Percentiles rank a stretch among this genome's conserved stretches.
These are phyloP conservation scores for Zoysia matrella DNA, from an alignment of 202 grass and related monocot genomes.

Conservation along the genomic window DNA sequence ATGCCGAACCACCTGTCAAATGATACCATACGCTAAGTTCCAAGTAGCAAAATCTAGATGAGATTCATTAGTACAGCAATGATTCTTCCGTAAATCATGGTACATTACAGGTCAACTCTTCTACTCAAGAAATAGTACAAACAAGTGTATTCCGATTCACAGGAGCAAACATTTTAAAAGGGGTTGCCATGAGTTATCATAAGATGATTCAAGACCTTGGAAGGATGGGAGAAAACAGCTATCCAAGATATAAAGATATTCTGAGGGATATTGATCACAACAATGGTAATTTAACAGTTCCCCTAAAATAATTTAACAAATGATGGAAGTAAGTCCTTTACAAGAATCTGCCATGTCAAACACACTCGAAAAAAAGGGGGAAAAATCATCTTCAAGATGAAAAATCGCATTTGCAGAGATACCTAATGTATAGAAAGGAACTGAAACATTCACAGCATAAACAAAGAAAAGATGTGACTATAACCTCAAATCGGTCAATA, in stretches of 20 bases:
- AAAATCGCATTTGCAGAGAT: constrained; percentile 1
- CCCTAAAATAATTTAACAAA: neutral
- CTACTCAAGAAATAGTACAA: neutral
- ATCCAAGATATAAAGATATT: constrained; percentile 16
- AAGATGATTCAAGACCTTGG: neutral
- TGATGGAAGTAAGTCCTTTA: neutral
- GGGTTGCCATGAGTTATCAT: neutral
- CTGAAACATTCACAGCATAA: constrained; percentile 40
- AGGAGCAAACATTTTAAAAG: neutral
- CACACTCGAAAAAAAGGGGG: neutral
- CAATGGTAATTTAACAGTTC: neutral
- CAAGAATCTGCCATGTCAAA: neutral
- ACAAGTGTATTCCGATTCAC: neutral
- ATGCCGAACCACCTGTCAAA: constrained; percentile 84
- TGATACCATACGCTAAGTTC: constrained; percentile 19
- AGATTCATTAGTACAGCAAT: constrained; percentile 24
- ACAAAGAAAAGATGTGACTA: constrained; percentile 46
- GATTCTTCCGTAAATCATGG: constrained; percentile 20
- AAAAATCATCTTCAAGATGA: neutral
- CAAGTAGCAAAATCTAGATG: neutral
- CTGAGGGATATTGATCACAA: neutral
- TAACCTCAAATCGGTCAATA: constrained; percentile 98
- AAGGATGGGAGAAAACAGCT: neutral
- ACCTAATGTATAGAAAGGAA: constrained; percentile 22
- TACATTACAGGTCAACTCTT: neutral